phyloP scores from a whole-genome alignment of 192 early-diverging fungal species.

The Entomortierella beljakovae region DNA sequence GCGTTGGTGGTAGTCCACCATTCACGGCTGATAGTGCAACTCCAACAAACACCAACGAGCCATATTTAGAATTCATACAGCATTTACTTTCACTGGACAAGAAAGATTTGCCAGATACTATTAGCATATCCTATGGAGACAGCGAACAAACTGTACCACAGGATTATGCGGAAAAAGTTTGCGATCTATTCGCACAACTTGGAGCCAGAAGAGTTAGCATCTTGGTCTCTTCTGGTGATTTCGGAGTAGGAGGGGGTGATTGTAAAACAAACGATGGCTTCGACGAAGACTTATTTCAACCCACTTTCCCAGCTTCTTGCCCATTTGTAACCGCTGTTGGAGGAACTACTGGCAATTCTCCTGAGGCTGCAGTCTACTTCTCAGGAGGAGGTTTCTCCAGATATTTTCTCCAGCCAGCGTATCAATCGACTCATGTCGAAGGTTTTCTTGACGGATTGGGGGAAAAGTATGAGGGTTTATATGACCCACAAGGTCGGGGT shows the following conservation, averaged over 20 bases:
- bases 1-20: background rate
- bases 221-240: conserved; percentile 8
- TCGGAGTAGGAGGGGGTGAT: conserved; percentile 1
- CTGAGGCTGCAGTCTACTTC: background rate
- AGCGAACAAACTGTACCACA: background rate
- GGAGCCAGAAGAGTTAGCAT: conserved; percentile 2
- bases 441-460: conserved; percentile 4
- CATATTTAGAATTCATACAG: background rate
- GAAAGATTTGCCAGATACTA: background rate
- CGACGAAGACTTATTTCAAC: background rate
- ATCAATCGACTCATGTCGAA: background rate
- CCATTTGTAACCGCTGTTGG: conserved; percentile 24
- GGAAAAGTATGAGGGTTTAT: background rate
- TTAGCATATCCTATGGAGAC: conserved; percentile 8
- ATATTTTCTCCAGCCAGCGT: background rate
- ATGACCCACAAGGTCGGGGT: background rate
- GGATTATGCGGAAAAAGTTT: background rate
- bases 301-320: conserved; percentile 6
- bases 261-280: background rate
- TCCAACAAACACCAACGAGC: conserved; percentile 3
- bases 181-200: conserved; percentile 3
- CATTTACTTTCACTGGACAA: background rate
- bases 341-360: background rate
- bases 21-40: background rate
- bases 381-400: conserved; percentile 27